Evolutionary conservation across 2,329 filamentous ascomycete genomes (phyloP).

Genomic region (Aspergillus proliferans): DNA sequence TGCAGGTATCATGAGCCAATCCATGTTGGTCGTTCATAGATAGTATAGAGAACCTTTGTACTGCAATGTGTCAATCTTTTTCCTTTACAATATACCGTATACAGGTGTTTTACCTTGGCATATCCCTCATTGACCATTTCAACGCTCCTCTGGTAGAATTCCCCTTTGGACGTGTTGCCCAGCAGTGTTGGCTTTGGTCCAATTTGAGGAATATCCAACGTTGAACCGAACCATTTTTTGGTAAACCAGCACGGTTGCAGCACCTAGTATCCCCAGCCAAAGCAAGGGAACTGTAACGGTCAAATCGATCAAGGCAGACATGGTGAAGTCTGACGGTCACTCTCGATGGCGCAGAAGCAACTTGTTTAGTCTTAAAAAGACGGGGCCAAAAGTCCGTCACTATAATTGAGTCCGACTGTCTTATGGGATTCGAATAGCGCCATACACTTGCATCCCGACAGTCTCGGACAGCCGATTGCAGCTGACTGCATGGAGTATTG

Average conservation of each 20-base stretch:
- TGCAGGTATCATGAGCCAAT: constrained; percentile 1
- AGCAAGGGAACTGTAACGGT: not conserved
- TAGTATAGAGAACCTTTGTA: not conserved
- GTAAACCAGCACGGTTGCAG: not conserved
- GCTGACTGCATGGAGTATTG: not conserved
- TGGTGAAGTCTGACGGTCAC: not conserved
- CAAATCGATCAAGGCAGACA: not conserved
- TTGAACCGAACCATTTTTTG: not conserved
- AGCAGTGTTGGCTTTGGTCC: not conserved
- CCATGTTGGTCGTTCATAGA: constrained; percentile 1
- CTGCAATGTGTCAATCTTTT: not conserved
- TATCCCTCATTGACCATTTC: constrained; percentile 2
- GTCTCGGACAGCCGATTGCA: not conserved
- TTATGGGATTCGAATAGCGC: not conserved
- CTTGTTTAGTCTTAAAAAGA: not conserved
- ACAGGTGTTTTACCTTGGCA: constrained; percentile 1
- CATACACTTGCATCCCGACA: not conserved
- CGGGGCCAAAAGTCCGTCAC: not conserved
- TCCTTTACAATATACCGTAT: not conserved
- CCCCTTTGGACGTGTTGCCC: constrained; percentile 17
- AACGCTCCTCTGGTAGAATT: not conserved
- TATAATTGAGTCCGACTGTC: not conserved
- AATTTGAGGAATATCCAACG: not conserved
- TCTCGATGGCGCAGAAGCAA: not conserved
- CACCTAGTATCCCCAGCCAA: not conserved